These are phyloP conservation scores for Hortiboletus campestris DNA, from an alignment of 768 basidiomycete species.

Conservation along the genomic window DNA sequence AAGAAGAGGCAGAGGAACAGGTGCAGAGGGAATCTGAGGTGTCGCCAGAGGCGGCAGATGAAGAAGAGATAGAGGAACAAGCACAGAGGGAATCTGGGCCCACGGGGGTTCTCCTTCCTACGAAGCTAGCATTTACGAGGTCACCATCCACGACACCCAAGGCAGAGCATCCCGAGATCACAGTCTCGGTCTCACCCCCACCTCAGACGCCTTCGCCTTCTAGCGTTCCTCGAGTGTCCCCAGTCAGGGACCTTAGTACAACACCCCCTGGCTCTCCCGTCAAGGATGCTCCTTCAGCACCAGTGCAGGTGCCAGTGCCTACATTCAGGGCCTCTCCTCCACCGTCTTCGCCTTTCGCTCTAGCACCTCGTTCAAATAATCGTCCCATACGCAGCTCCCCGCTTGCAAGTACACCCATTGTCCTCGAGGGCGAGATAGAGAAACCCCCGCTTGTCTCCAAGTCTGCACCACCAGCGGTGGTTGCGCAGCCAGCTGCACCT, in stretches of 20 bases:
- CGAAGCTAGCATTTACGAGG: slow-evolving; percentile 40
- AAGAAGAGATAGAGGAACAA: slow-evolving; percentile 22
- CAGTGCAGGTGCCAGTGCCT: slow-evolving; percentile 16
- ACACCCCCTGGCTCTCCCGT: slow-evolving; percentile 67
- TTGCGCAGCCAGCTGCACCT: slow-evolving; percentile 40
- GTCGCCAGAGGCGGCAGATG: slow-evolving; percentile 1
- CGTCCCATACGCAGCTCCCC: slow-evolving; percentile 78
- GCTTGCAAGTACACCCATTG: slow-evolving; percentile 54
- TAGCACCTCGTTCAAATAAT: slow-evolving; percentile 46
- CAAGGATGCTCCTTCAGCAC: slow-evolving; percentile 35
- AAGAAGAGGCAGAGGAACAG: slow-evolving; percentile 19
- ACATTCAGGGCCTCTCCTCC: slow-evolving; percentile 16
- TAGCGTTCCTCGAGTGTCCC: slow-evolving; percentile 27
- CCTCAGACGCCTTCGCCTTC: slow-evolving; percentile 25
- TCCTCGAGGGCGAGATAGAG: slow-evolving; percentile 39
- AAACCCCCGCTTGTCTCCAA: slow-evolving; percentile 14
- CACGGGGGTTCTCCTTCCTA: slow-evolving; percentile 16
- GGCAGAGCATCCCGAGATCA: slow-evolving; percentile 45
- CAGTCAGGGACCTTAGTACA: slow-evolving; percentile 44
- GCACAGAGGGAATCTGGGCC: slow-evolving; percentile 24
- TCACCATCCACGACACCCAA: slow-evolving; percentile 62
- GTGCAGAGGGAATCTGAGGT: slow-evolving; percentile 12
- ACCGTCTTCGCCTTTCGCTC: slow-evolving; percentile 40
- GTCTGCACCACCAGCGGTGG: slow-evolving; percentile 16
- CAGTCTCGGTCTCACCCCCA: slow-evolving; percentile 33